These are phyloP conservation scores for Cadophora luteo-olivacea DNA, from an alignment of 2,329 filamentous ascomycete species.

Conservation along the genomic window DNA sequence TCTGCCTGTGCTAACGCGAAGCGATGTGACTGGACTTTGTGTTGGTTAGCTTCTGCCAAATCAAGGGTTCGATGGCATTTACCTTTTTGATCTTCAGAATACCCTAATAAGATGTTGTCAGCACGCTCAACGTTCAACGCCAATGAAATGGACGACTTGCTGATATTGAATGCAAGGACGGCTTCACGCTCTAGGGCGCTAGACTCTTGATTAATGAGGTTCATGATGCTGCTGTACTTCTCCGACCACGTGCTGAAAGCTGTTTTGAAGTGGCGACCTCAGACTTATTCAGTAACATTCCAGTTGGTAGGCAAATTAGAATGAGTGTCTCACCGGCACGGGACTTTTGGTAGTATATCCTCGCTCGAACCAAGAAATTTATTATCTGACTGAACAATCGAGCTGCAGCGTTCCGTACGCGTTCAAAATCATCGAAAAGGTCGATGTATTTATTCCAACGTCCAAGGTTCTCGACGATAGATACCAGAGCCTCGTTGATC, in stretches of 20 bases:
- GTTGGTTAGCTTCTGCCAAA: not conserved
- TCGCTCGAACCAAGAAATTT: conserved; percentile 7
- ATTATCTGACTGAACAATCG: conserved; percentile 3
- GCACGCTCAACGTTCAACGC: not conserved
- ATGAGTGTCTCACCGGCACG: not conserved
- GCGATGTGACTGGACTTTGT: not conserved
- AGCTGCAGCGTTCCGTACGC: conserved; percentile 1
- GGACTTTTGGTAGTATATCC: conserved; percentile 7
- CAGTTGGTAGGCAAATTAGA: not conserved
- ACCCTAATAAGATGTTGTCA: not conserved
- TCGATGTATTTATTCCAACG: conserved; percentile 12
- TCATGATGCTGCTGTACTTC: conserved; percentile 4
- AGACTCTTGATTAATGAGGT: conserved; percentile 2
- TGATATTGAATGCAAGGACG: conserved; percentile 1
- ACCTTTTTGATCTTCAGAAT: not conserved
- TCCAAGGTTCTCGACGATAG: not conserved
- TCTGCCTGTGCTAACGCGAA: not conserved
- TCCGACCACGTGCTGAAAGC: not conserved
- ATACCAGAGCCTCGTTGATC: conserved; percentile 4
- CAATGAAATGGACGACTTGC: not conserved
- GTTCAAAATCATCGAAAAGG: conserved; percentile 4
- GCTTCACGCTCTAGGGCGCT: not conserved
- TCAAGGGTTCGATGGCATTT: not conserved
- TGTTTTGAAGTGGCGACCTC: not conserved
- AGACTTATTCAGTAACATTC: not conserved